Evolutionary conservation across 176 grass and related monocot species (phyloP).

Genomic region (Elymus sibiricus): DNA sequence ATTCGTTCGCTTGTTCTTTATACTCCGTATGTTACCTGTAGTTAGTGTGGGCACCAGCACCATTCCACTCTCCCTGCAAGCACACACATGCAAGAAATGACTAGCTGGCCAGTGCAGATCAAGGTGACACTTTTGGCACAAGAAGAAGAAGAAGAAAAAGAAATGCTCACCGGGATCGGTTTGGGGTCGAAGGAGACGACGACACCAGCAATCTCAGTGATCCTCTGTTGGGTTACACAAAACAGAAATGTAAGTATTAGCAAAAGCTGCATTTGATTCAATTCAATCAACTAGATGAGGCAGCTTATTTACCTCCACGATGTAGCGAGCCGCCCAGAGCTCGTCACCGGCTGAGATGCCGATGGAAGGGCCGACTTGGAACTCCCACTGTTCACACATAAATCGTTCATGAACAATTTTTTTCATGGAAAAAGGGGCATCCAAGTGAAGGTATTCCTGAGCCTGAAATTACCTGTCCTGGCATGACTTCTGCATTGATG

Average conservation of each 20-base stretch:
- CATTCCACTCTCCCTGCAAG: constrained; percentile 82
- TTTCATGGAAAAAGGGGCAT: neutral
- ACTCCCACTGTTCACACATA: constrained; percentile 61
- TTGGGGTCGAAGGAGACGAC: constrained; percentile 81
- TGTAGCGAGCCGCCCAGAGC: constrained; percentile 77
- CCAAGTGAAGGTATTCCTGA: neutral
- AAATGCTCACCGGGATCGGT: constrained; percentile 52
- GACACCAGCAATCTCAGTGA: constrained; percentile 71
- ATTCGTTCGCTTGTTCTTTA: neutral
- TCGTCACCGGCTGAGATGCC: constrained; percentile 64
- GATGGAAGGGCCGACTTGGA: constrained; percentile 75
- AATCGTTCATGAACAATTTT: neutral
- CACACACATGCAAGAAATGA: neutral
- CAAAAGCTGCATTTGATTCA: neutral
- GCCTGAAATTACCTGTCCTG: constrained; percentile 54
- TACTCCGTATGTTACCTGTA: constrained; percentile 68
- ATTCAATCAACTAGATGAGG: neutral
- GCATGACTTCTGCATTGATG: constrained; percentile 91
- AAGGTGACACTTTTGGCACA: neutral
- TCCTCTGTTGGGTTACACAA: constrained; percentile 39
- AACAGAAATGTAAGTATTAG: neutral
- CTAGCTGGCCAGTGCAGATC: neutral
- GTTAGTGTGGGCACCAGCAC: constrained; percentile 86
- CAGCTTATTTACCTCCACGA: constrained; percentile 60
- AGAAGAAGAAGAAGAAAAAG: neutral